A percentile compares a stretch with the other conserved stretches of the same genome.
phyloP scores from a whole-genome alignment of 2,329 filamentous ascomycete genomes.

The Xylariales sp. region DNA sequence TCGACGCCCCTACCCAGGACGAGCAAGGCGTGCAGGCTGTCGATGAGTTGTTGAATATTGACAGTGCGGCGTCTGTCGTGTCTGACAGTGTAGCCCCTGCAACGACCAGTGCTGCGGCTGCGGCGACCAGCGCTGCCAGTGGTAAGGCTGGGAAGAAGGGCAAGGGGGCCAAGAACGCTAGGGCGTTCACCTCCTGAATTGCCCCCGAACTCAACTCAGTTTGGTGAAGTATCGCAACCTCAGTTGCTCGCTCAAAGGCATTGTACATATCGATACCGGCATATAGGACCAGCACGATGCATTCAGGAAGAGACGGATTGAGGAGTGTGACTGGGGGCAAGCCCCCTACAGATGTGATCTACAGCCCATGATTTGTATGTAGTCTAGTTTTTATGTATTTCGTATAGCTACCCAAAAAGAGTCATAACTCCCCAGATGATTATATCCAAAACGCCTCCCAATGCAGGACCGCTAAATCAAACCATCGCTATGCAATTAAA shows the following conservation, averaged over 20 bases:
- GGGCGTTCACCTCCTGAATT: neutral
- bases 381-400: neutral
- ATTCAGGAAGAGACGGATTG: neutral
- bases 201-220: too few species aligned
- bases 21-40: conserved; percentile 26
- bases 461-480: neutral
- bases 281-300: neutral
- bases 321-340: neutral
- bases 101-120: neutral
- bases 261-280: neutral
- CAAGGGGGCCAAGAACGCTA: conserved; percentile 3
- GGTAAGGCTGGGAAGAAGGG: neutral
- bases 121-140: neutral
- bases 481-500: conserved; percentile 3
- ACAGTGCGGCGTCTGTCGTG: conserved; percentile 8
- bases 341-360: neutral
- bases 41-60: conserved; percentile 23
- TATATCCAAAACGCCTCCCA: neutral
- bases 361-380: too few species aligned
- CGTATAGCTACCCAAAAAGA: neutral
- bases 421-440: neutral
- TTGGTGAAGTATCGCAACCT: too few species aligned
- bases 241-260: too few species aligned
- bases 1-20: conserved; percentile 24
- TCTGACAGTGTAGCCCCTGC: conserved; percentile 11